Conservation (phyloP, 169 alveolate species). For the Plasmodium malariae region DNA sequence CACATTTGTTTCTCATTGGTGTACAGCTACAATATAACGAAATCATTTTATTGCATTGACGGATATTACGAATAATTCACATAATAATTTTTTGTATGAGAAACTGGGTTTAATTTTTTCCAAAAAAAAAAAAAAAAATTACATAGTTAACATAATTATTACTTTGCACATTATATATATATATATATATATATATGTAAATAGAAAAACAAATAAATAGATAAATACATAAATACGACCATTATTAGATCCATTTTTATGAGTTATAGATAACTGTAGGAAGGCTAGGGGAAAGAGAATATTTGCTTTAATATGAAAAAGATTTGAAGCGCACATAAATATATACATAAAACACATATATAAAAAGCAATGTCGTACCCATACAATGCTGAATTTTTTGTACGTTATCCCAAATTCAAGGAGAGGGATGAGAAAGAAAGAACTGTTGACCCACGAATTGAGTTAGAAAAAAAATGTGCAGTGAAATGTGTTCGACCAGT, state of each 20-base stretch:
- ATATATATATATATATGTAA: too few species aligned
- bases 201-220: too few species aligned
- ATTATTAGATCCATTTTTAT: too few species aligned
- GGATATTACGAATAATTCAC: too few species aligned
- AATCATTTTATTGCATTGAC: too few species aligned
- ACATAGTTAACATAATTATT: not conserved
- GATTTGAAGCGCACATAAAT: not conserved
- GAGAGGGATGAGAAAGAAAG: conserved; percentile 81
- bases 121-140: not conserved
- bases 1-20: too few species aligned
- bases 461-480: conserved; percentile 83
- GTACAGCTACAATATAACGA: too few species aligned
- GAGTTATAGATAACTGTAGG: not conserved
- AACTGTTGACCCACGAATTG: conserved; percentile 82
- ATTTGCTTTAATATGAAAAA: not conserved
- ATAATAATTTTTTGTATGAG: not conserved
- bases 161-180: too few species aligned
- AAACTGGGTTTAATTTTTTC: not conserved
- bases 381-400: conserved; percentile 80
- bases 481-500: conserved; percentile 84
- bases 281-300: not conserved
- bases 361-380: conserved; percentile 87
- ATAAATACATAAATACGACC: too few species aligned
- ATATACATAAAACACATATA: too few species aligned
- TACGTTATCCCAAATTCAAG: conserved; percentile 81